Evolutionary conservation across 225 moss, liverwort and hornwort genomes (phyloP).

Genomic region (Bryum argenteum): DNA sequence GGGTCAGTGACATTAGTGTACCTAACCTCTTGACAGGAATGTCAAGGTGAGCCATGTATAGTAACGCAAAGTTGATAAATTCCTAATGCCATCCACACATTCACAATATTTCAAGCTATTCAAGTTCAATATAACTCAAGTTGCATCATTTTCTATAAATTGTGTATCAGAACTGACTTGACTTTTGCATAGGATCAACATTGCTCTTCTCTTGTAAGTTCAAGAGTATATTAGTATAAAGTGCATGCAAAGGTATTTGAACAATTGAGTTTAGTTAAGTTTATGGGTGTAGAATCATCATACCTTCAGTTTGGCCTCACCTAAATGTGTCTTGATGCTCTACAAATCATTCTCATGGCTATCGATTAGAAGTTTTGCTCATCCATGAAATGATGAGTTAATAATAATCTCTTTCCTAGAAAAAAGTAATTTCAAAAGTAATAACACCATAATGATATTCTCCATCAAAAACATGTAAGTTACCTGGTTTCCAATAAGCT

Average conservation of each 20-base stretch:
- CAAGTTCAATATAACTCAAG: background rate
- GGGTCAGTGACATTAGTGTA: constrained; percentile 16
- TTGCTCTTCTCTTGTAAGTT: too few species aligned
- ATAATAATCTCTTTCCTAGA: too few species aligned
- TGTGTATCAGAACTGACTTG: too few species aligned
- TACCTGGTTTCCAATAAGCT: constrained; percentile 73
- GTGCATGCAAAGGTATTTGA: too few species aligned
- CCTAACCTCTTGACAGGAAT: constrained; percentile 89
- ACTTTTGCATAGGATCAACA: too few species aligned
- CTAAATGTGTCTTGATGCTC: constrained; percentile 66
- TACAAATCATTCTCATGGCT: constrained; percentile 34
- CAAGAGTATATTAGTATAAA: too few species aligned
- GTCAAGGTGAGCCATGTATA: constrained; percentile 87
- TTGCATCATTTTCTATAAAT: too few species aligned
- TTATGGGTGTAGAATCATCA: background rate
- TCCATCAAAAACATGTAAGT: too few species aligned
- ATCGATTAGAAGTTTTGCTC: background rate
- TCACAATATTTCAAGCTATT: background rate
- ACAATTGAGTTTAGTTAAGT: too few species aligned
- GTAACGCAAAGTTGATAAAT: constrained; percentile 79
- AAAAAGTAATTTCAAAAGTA: too few species aligned
- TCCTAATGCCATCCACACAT: constrained; percentile 48
- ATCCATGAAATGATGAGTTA: too few species aligned
- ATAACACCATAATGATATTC: too few species aligned
- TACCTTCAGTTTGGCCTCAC: constrained; percentile 75